Evolutionary conservation across 306 rosid genomes (phyloP), one percentile per base, ranked within the genome.

Genomic region (Rosa lucieae): DNA sequence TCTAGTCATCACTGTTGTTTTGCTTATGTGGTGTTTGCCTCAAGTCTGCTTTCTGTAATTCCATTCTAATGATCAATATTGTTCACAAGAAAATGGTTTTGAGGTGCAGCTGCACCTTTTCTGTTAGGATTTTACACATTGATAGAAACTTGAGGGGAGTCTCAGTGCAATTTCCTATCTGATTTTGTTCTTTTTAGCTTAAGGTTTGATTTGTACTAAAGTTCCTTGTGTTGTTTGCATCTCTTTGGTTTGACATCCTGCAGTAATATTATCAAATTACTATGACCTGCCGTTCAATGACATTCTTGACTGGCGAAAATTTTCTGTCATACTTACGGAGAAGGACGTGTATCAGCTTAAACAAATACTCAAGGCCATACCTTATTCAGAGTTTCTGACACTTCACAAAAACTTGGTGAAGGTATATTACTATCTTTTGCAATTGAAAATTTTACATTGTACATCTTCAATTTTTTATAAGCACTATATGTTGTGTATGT

Each of bases 271-370:
- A 74, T 95, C 97, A 65, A 84, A 95, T 87, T 93, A 91, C 83
- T 95, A 95, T 74, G 97, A 95, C 86, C 93, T 95, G 46, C 99
- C 99, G 63, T 95, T 95, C 88, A 95, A 93, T 75, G 98, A 95
- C 72, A 90, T 95, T 84, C 91, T 95, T 52, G 93, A 95, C 79
- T 95, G 99, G 99, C 88, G 75, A 48, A 93, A 91, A 75, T 95
- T 95, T 81, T 73, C 94, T 13, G 94, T 95, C 49, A 44, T 95
- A 84, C 89, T 95, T 40, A 90, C 85, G 80, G 98, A 95, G 91
- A 81, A 81, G 63, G 96, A 91, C 86, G 97, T 95, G 5, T 95
- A 91, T 79, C 88, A 85, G 82, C 97, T 95, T 63, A 95, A 93
- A 82, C 91, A 91, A 86, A 95, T 91, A 75, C 97, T 95, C 26